A percentile compares a stretch with the other conserved stretches of the same genome.
Evolutionary conservation across 1,139 yeast species (phyloP).

Genomic region (Candida neerlandica): DNA sequence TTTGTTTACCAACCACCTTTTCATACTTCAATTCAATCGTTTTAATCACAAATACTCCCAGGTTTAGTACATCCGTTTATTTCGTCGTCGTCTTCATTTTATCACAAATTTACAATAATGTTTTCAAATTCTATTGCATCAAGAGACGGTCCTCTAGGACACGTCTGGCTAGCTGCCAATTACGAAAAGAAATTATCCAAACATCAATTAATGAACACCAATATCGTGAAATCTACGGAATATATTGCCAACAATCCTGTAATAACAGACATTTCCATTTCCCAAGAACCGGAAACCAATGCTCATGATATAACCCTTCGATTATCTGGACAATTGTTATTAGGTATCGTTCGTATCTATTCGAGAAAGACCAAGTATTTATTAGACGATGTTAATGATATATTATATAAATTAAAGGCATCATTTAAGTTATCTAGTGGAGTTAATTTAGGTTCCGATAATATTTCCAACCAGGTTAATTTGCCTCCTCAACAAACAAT

Average conservation of each 20-base stretch:
- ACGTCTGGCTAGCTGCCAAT: slow-evolving; percentile 93
- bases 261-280: slow-evolving; percentile 7
- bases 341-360: slow-evolving; percentile 88
- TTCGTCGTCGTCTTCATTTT: too few species aligned
- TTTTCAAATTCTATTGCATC: slow-evolving; percentile 31
- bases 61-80: background rate
- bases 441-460: slow-evolving; percentile 33
- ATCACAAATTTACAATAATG: slow-evolving; percentile 4
- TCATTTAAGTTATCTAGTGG: slow-evolving; percentile 58
- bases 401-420: slow-evolving; percentile 70
- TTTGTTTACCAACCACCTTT: background rate
- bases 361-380: slow-evolving; percentile 84
- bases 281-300: slow-evolving; percentile 3
- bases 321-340: slow-evolving; percentile 82
- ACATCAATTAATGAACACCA: slow-evolving; percentile 72
- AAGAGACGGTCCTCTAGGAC: slow-evolving; percentile 82
- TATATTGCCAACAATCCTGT: slow-evolving; percentile 16
- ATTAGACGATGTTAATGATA: slow-evolving; percentile 82
- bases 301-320: slow-evolving; percentile 65
- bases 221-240: slow-evolving; percentile 59
- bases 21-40: background rate
- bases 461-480: slow-evolving; percentile 30
- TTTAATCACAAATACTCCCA: background rate
- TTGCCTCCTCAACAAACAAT: slow-evolving; percentile 54
- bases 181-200: slow-evolving; percentile 80